Evolutionary conservation across 495 filamentous ascomycete genomes (phyloP).

Genomic region (Chaetomidium leptoderma): DNA sequence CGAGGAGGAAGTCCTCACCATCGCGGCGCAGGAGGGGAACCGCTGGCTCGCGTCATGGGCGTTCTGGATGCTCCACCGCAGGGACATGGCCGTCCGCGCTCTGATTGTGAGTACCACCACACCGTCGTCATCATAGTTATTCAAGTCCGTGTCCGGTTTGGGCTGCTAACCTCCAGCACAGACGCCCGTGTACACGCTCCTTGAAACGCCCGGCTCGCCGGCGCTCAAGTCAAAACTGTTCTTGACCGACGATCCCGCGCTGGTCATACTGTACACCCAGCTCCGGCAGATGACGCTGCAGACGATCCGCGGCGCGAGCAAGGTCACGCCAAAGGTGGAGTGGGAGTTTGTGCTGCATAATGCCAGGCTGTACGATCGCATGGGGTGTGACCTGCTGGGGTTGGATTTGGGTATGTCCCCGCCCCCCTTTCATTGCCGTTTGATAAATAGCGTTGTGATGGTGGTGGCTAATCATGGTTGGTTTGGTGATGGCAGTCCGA

Average conservation of each 20-base stretch:
- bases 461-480: background rate
- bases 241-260: conserved; percentile 82
- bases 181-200: conserved; percentile 72
- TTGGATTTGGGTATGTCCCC: conserved; percentile 60
- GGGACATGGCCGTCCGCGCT: conserved; percentile 82
- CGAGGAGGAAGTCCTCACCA: conserved; percentile 70
- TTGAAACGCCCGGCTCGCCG: conserved; percentile 56
- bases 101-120: conserved; percentile 53
- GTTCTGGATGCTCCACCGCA: conserved; percentile 83
- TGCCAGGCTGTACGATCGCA: conserved; percentile 81
- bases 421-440: too few relatives aligned
- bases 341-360: conserved; percentile 90
- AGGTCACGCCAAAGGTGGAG: conserved; percentile 73
- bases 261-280: conserved; percentile 82
- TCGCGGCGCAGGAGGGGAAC: conserved; percentile 77
- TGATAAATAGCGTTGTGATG: too few relatives aligned
- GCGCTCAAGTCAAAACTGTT: conserved; percentile 70
- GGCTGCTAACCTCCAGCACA: too few relatives aligned
- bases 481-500: conserved; percentile 48
- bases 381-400: conserved; percentile 94
- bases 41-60: conserved; percentile 95
- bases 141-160: too few relatives aligned
- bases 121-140: background rate
- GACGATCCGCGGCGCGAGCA: conserved; percentile 77
- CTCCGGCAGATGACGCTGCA: conserved; percentile 81